Percentiles rank a stretch among this genome's conserved stretches.
These are phyloP conservation scores for Phoma sp. DNA, from an alignment of 2,329 filamentous ascomycete species.

Conservation along the genomic window DNA sequence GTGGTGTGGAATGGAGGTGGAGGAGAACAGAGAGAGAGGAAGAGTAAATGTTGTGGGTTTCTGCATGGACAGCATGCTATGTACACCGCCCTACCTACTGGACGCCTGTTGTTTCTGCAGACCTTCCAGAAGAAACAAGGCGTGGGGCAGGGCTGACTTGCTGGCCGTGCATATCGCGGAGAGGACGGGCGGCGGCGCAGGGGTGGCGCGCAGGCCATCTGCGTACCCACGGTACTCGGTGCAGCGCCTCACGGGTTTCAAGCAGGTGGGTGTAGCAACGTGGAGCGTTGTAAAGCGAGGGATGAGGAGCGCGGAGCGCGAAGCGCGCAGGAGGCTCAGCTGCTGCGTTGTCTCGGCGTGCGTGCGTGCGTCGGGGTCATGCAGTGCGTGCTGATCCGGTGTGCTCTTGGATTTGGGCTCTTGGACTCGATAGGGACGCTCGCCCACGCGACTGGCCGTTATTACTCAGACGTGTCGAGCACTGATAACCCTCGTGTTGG, in stretches of 20 bases:
- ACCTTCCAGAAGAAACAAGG: constrained; percentile 13
- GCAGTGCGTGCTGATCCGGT: constrained; percentile 17
- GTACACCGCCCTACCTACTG: constrained; percentile 3
- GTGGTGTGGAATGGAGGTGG: neutral
- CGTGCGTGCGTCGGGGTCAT: constrained; percentile 11
- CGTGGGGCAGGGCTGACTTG: constrained; percentile 21
- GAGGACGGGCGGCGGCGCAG: constrained; percentile 6
- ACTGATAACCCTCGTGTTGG: constrained; percentile 21
- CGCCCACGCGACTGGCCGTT: constrained; percentile 31
- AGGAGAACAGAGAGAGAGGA: neutral
- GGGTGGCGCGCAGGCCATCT: neutral
- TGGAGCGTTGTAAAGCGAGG: constrained; percentile 2
- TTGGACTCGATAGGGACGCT: constrained; percentile 17
- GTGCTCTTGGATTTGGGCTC: constrained; percentile 15
- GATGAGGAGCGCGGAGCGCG: neutral
- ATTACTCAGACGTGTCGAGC: constrained; percentile 22
- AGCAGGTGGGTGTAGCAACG: constrained; percentile 8
- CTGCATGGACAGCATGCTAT: neutral
- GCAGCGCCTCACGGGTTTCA: constrained; percentile 4
- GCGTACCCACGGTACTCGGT: no score
- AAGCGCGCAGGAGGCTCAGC: neutral
- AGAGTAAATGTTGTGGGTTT: neutral
- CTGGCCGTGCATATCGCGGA: constrained; percentile 16
- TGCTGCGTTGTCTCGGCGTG: neutral
- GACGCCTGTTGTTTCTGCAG: neutral